phyloP scores from a whole-genome alignment of 2,329 filamentous ascomycete genomes.

The Pestalotiopsis sp. region DNA sequence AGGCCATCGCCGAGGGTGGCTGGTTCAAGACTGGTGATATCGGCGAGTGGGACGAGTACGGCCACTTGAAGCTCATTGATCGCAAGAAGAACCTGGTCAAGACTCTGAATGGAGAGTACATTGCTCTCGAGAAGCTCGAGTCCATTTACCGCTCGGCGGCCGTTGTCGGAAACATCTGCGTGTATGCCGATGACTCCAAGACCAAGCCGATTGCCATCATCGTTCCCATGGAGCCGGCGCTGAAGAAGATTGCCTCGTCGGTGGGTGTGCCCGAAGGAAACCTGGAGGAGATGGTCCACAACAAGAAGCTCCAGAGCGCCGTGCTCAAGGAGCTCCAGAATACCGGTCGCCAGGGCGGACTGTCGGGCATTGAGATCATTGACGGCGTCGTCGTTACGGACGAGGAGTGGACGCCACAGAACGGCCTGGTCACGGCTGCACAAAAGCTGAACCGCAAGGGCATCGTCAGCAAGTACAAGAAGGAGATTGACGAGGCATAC shows the following conservation, averaged over 20 bases:
- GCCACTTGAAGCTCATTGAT: slow-evolving; percentile 76
- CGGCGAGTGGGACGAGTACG: slow-evolving; percentile 72
- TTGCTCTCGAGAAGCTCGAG: slow-evolving; percentile 73
- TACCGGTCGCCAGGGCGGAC: slow-evolving; percentile 60
- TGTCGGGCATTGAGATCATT: slow-evolving; percentile 68
- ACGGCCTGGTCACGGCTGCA: slow-evolving; percentile 66
- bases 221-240: slow-evolving; percentile 54
- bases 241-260: slow-evolving; percentile 50
- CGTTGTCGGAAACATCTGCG: slow-evolving; percentile 57
- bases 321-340: slow-evolving; percentile 67
- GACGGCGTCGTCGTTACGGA: slow-evolving; percentile 70
- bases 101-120: slow-evolving; percentile 80
- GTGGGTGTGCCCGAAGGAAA: slow-evolving; percentile 54
- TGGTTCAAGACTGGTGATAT: slow-evolving; percentile 92
- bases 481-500: slow-evolving; percentile 63
- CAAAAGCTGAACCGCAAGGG: slow-evolving; percentile 73
- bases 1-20: slow-evolving; percentile 68
- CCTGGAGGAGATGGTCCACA: slow-evolving; percentile 67
- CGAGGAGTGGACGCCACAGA: slow-evolving; percentile 75
- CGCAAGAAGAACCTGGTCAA: slow-evolving; percentile 90
- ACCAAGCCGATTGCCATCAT: slow-evolving; percentile 57
- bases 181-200: slow-evolving; percentile 52
- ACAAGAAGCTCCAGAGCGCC: slow-evolving; percentile 62
- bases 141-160: slow-evolving; percentile 51
- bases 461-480: slow-evolving; percentile 62